phyloP scores from a whole-genome alignment of 306 rosid species.

The Abrus pulchellus region DNA sequence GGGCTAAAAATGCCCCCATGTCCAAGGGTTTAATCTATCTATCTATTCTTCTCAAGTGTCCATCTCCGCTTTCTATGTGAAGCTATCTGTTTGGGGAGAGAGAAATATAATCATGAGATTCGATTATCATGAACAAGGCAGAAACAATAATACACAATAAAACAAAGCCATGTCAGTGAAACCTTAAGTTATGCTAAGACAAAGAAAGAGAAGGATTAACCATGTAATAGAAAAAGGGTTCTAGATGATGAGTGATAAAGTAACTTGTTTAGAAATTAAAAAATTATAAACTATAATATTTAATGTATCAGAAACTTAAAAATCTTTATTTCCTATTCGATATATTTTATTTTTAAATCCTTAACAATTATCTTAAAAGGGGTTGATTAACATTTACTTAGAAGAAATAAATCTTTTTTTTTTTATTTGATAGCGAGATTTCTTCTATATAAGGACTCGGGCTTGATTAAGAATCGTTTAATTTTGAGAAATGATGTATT shows the following conservation, averaged over 20 bases:
- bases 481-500: too few species aligned
- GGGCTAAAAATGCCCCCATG: constrained; percentile 34
- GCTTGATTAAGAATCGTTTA: too few species aligned
- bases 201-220: not conserved
- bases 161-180: not conserved
- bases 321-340: not conserved
- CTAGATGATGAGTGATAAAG: not conserved
- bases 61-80: constrained; percentile 43
- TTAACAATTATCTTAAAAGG: not conserved
- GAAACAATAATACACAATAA: constrained; percentile 5
- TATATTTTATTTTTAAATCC: not conserved
- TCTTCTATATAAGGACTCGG: too few species aligned
- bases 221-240: not conserved
- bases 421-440: not conserved
- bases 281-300: not conserved
- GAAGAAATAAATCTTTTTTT: not conserved
- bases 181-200: not conserved
- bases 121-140: not conserved
- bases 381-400: not conserved
- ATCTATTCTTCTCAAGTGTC: constrained; percentile 30
- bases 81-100: constrained; percentile 38
- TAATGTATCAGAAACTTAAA: not conserved
- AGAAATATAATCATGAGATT: constrained; percentile 14
- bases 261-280: too few species aligned
- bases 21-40: constrained; percentile 36